phyloP scores from a whole-genome alignment of 306 rosid genomes.

The Glycine tomentella region DNA sequence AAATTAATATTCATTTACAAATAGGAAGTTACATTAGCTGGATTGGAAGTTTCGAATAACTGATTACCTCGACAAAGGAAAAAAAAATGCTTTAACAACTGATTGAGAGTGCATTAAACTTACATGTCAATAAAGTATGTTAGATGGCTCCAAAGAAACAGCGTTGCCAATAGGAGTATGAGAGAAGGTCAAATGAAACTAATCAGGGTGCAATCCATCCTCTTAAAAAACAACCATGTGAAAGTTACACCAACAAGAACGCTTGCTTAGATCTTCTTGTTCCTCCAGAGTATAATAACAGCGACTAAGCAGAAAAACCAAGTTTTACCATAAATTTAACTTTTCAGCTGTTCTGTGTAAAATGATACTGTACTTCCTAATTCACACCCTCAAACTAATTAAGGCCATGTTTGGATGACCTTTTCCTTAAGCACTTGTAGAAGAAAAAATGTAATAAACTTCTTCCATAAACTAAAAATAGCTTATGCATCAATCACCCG shows the following conservation, averaged over 20 bases:
- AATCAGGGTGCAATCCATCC: conserved; percentile 61
- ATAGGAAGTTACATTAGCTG: not conserved
- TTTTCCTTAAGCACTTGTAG: too few species aligned
- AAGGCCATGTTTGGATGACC: too few species aligned
- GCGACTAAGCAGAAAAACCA: conserved; percentile 55
- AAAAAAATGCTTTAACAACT: not conserved
- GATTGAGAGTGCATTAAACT: conserved; percentile 43
- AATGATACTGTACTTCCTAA: not conserved
- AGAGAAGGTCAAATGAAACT: conserved; percentile 56
- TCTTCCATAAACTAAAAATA: too few species aligned
- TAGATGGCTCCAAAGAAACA: conserved; percentile 60
- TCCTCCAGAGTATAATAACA: conserved; percentile 70
- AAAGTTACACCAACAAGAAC: conserved; percentile 53
- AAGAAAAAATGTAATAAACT: too few species aligned
- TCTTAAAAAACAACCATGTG: conserved; percentile 60
- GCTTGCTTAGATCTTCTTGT: conserved; percentile 54
- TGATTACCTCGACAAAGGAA: not conserved
- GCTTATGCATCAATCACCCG: too few species aligned
- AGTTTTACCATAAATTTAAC: conserved; percentile 25
- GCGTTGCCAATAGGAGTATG: conserved; percentile 45
- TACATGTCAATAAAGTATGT: conserved; percentile 54
- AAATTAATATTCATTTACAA: not conserved
- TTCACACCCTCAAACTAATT: not conserved
- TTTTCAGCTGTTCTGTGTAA: conserved; percentile 6
- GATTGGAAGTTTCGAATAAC: not conserved